Evolutionary conservation across 192 early-diverging fungal genomes (phyloP), one percentile per base, ranked within the genome.

Genomic region (Gamsiella multidivaricata): DNA sequence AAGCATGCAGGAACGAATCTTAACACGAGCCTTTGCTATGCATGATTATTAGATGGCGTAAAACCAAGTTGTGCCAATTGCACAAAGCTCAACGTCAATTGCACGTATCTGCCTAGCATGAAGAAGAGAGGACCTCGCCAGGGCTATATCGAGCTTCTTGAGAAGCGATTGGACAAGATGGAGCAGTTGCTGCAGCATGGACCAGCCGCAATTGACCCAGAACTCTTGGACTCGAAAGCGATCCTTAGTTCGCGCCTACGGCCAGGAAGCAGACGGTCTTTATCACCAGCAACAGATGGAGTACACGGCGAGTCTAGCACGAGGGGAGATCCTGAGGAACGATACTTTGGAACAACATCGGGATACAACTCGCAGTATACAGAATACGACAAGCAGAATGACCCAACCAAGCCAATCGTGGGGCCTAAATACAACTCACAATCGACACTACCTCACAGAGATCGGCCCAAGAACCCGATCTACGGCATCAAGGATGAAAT

Each of bases 51-150:
- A 78, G 92, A 95, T 70, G 96, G 96, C 33, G 83, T 72, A 3
- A 88, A 91, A 46, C 94, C 94, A 47, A 83, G 86, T 14, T 97
- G 96, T 81, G 84, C 83, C 7, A 95, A 93, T 63, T 97, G 96
- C 74, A 56, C 82, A 34, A 88, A 91, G 75, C 84, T 90, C 41
- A 85, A 84, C 45, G 65, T 56, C 45, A 79, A 82, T 26, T 97
- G 96, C 73, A 85, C 93, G 9, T 97, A 94, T 79, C 85, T 92
- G 49, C 93, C 94, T 9, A 89, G 87, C 57, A 92, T 90, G 70
- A 94, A 95, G 79, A 96, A 96, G 80, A 86, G 95, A 37, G 95
- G 95, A 0, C 95, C 95, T 29, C 89, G 94, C 15, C 90, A 88
- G 36, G 91, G 93, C 2, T 91, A 93, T 58, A 91, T 95, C 33